Evolutionary conservation across 2,329 filamentous ascomycete genomes (phyloP), one percentile per base, ranked within the genome.

Genomic region (Pseudopyricularia javanii): DNA sequence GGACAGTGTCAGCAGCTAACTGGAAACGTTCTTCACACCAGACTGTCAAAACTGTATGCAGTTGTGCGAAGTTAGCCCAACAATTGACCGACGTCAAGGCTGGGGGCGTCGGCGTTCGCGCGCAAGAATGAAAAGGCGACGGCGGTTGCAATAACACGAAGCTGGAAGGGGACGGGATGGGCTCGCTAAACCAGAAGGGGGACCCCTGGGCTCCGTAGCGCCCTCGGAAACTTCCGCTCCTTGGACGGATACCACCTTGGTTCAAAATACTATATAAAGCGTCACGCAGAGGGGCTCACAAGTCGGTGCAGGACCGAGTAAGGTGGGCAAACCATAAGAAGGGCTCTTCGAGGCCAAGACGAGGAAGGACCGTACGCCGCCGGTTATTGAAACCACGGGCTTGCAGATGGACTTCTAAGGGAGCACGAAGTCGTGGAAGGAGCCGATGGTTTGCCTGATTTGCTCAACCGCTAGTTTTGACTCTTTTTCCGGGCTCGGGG

Each of bases 1-100:
- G 35, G 35, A 40, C 15, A 40, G 35, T 40, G 6, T 7, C 3
- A 40, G n/a, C 12, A 40, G 4, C 35, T 40, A 40, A 30, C 28
- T 30, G 9, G 28, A 30, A 9, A 28, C 22, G 11, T 37, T 8
- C 33, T 12, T 7, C 51, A 30, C 28, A 30, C 12, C 54, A 80
- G 77, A 70, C 73, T n/a, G 74, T 79, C 51, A 69, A 78, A 45
- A 65, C 72, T 3, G 72, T 76, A 50, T 85, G 82, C 64, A 75
- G 73, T 59, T 85, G 82, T 66, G 69, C 72, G 55, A 72, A 71
- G 54, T 71, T 71, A 1, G 63, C 68, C 1, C 70, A 75, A 35
- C 33, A 35, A 35, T 35, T 12, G 33, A 35, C 11, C 33, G 33
- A 35, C 33, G 11, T 35, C 15, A 35, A 7, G 33, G 11, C 15